Base-by-base conservation (phyloP, 2,329 filamentous ascomycete genomes). In the Trichophyton benhamiae region DNA sequence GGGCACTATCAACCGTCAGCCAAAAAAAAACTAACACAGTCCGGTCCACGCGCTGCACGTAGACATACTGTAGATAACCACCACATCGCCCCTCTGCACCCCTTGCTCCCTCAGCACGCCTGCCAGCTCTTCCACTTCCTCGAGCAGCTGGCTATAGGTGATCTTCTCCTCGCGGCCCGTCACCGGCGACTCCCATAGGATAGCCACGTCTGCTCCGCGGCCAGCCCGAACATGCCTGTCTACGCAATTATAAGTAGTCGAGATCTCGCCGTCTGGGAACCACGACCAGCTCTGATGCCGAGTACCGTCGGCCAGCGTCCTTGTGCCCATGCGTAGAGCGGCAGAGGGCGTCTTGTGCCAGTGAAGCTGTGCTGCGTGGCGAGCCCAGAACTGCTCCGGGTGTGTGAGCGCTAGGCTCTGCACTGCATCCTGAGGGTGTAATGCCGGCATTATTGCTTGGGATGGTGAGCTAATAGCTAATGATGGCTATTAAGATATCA, bases 261-360 rank as follows among this genome's bases (percentile, higher is more conserved):
- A 94, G 67, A 97, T 88, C 76, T 94, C 85, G 64, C 91, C 92
- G 65, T 85, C 89, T 0, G 88, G 83, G 67, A 95, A 96, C 92
- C 92, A 97, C 65, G 84, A 83, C 91, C 91, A 96, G 70, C 87
- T 85, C 48, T 84, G 80, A 70, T 95, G 86, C 15, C 78, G 77
- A n/a, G 79, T 75, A 61, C 85, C 85, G 57, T 67, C 70, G 60
- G 78, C 74, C 3, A 94, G 77, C 6, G 78, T 83, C 74, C 88
- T 91, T 57, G 80, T 83, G 20, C 79, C 81, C 44, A 76, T 78
- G 2, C 76, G 76, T 22, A 95, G 80, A 0, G 83, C 82, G 0
- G 80, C 77, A 11, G 81, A 81, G 6, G 91, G 91, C 60, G 82
- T 80, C 69, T 84, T 87, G 74, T 95, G 87, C 91, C 91, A 96